Base-by-base conservation (phyloP, 2,329 filamentous ascomycete species). In the Pseudogymnoascus sp. region DNA sequence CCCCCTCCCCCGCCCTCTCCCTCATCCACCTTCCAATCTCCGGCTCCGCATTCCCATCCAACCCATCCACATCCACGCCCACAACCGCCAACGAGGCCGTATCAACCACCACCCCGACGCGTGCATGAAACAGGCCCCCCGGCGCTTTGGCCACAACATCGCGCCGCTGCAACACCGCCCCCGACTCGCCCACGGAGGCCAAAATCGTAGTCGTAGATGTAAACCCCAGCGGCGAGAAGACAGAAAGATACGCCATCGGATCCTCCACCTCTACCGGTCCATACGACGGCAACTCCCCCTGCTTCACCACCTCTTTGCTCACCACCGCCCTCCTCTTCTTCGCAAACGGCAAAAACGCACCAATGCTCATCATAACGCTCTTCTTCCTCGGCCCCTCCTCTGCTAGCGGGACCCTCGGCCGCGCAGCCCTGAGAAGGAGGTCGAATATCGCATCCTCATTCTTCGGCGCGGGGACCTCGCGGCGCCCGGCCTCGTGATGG, bases 201-300 rank as follows among this genome's bases (percentile, higher is more conserved):
- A 83, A 69, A 0, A 82, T 73, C 0, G 78, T 75, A 12, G 85
- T 77, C 0, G 75, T 79, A 0, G 85, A 87, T 0, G 79, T 79
- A 64, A 89, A 86, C 0, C 78, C 78, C 12, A 95, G 80, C 0
- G 88, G 84, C 0, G 85, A 89, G 69, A 95, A 91, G 7, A 88
- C 79, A 54, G 88, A 83, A 0, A 93, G 79, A 67, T 88, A 91
- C 0, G 87, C 85, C 2, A 89, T 75, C 60, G 88, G 84, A 65
- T 92, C 84, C 0, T 81, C 77, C 1, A 88, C 79, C 0, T 83
- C 80, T 75, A 92, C 79, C 1, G 79, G 79, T 1, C 85, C 81
- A 70, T 93, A 89, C 1, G 87, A 89, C 6, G 81, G 76, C 0
- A 82, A 72, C 1, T 78, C 76, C 21, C 74, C 73, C 4, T 76